Evolutionary conservation across 257 asterid species (phyloP).

Genomic region (Marsdenia floribunda): DNA sequence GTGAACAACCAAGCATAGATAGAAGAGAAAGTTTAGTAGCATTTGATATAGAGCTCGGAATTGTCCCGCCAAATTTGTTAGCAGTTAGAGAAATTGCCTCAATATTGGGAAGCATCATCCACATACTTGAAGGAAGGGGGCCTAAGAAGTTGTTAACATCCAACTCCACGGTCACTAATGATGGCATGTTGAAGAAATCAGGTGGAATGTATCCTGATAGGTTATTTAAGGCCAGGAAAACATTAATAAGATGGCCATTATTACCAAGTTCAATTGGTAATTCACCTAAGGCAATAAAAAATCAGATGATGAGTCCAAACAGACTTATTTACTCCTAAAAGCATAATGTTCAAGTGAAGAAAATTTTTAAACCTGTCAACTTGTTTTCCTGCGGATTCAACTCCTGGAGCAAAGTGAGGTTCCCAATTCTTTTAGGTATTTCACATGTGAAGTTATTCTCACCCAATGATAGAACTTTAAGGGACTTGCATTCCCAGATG

Average conservation of each 20-base stretch:
- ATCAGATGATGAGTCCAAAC: no score
- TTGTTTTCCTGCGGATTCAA: constrained; percentile 8
- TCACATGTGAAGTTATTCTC: neutral
- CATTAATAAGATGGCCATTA: neutral
- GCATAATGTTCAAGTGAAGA: neutral
- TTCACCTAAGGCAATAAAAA: neutral
- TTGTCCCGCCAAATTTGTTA: neutral
- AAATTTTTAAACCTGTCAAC: constrained; percentile 17
- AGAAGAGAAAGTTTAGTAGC: neutral
- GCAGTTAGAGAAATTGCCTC: neutral
- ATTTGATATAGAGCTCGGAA: neutral
- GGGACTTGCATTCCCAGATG: neutral
- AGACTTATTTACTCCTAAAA: no score
- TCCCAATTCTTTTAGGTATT: constrained; percentile 6
- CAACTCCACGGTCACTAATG: neutral
- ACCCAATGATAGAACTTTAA: neutral
- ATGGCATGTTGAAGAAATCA: neutral
- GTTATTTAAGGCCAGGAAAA: neutral
- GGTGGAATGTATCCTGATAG: neutral
- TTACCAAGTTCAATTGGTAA: neutral
- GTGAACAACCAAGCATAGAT: neutral
- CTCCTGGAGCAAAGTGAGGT: constrained; percentile 16
- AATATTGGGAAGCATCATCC: neutral
- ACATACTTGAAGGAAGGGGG: neutral
- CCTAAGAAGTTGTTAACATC: neutral